These are phyloP conservation scores for Lepraria neglecta DNA, from an alignment of 495 filamentous ascomycete genomes.

Conservation along the genomic window DNA sequence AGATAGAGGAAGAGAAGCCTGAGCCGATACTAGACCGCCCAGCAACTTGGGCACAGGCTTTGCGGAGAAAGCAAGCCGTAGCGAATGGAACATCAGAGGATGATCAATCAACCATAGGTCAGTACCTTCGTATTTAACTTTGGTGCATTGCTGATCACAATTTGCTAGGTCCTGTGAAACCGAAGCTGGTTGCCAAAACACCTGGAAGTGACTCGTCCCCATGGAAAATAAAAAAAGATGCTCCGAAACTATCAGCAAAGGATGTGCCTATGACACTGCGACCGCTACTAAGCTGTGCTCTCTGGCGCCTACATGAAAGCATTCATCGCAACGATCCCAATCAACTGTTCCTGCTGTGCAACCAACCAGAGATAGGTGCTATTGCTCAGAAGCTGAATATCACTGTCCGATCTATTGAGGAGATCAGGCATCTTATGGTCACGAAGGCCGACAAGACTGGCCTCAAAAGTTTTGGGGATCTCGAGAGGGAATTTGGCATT, in stretches of 20 bases:
- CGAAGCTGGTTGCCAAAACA: constrained; percentile 25
- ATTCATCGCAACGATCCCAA: constrained; percentile 24
- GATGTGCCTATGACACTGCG: constrained; percentile 23
- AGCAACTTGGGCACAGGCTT: constrained; percentile 23
- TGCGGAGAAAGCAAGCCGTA: constrained; percentile 24
- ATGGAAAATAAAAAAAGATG: constrained; percentile 27
- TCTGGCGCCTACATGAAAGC: constrained; percentile 28
- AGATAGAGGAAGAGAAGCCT: constrained; percentile 23
- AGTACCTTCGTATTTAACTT: not conserved
- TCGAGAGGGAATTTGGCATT: constrained; percentile 23
- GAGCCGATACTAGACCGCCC: constrained; percentile 18
- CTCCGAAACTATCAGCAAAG: constrained; percentile 24
- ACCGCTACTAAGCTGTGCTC: constrained; percentile 25
- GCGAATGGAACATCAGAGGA: constrained; percentile 18
- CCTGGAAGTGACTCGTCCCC: constrained; percentile 20
- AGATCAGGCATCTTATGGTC: constrained; percentile 4
- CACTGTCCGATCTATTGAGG: constrained; percentile 6
- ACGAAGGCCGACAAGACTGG: not conserved
- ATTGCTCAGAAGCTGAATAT: constrained; percentile 27
- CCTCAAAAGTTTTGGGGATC: constrained; percentile 15
- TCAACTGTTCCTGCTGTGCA: constrained; percentile 21
- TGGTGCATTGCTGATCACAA: not conserved
- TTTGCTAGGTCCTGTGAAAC: constrained; percentile 24
- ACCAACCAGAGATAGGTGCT: constrained; percentile 13
- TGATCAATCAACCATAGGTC: constrained; percentile 18